Percentiles rank a stretch among this genome's conserved stretches.
Evolutionary conservation across 2,329 filamentous ascomycete genomes (phyloP).

Genomic region (Cladosporium phlei): DNA sequence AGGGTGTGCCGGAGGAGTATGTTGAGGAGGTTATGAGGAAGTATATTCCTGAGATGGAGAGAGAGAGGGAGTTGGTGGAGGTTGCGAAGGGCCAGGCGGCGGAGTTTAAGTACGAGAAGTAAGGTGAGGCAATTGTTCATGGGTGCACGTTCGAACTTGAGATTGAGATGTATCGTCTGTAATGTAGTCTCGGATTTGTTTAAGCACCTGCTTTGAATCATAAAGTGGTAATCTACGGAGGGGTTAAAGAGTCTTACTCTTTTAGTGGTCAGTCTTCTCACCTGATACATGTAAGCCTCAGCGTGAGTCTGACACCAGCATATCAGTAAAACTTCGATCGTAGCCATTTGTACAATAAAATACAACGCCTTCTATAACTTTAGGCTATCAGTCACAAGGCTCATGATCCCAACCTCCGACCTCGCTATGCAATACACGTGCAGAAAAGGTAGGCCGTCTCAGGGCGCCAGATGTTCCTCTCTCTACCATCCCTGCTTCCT

Average conservation of each 20-base stretch:
- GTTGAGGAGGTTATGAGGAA: conserved; percentile 51
- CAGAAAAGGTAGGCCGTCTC: neutral
- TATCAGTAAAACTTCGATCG: neutral
- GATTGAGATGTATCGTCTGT: too few relatives aligned
- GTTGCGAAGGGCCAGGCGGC: conserved; percentile 36
- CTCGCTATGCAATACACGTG: conserved; percentile 13
- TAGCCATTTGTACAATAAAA: conserved; percentile 4
- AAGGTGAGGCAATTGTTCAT: neutral
- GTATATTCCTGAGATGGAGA: conserved; percentile 39
- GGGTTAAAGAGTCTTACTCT: too few relatives aligned
- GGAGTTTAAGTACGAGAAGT: conserved; percentile 24
- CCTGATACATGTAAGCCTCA: too few relatives aligned
- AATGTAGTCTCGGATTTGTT: too few relatives aligned
- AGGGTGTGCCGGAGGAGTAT: conserved; percentile 53
- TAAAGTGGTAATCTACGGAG: too few relatives aligned
- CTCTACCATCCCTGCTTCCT: conserved; percentile 72
- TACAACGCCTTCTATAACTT: conserved; percentile 1
- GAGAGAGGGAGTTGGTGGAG: conserved; percentile 25
- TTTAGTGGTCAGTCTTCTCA: too few relatives aligned
- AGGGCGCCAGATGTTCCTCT: neutral
- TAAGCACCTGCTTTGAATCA: too few relatives aligned
- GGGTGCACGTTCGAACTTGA: too few relatives aligned
- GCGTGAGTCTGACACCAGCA: too few relatives aligned
- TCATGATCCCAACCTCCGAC: neutral
- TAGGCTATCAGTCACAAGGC: conserved; percentile 7